These are phyloP conservation scores for Triangularia setosa DNA, from an alignment of 2,329 filamentous ascomycete genomes.

Conservation along the genomic window DNA sequence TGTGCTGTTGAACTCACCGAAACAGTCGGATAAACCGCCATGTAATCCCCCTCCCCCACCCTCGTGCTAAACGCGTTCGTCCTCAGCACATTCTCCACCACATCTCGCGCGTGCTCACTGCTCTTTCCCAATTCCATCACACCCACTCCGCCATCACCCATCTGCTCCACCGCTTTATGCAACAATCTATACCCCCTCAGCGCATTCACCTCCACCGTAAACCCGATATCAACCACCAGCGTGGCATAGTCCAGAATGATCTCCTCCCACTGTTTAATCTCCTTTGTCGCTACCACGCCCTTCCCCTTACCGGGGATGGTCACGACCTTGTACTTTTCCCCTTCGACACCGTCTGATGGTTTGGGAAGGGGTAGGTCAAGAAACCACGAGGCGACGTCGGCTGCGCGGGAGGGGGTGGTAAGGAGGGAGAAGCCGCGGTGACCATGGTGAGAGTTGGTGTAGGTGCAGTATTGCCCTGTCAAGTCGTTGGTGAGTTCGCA, in stretches of 20 bases:
- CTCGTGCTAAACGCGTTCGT: slow-evolving; percentile 33
- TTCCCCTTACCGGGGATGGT: slow-evolving; percentile 35
- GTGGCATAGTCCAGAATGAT: slow-evolving; percentile 34
- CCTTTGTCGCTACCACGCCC: slow-evolving; percentile 30
- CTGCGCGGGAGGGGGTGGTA: slow-evolving; percentile 33
- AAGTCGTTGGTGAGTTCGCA: slow-evolving; percentile 21
- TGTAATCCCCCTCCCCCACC: slow-evolving; percentile 25
- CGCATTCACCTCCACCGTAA: slow-evolving; percentile 28
- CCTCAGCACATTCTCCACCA: slow-evolving; percentile 34
- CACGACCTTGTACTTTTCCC: slow-evolving; percentile 27
- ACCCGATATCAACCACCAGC: slow-evolving; percentile 31
- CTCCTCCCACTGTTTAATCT: slow-evolving; percentile 27
- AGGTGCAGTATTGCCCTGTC: slow-evolving; percentile 27
- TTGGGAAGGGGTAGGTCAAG: slow-evolving; percentile 25
- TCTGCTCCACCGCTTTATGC: slow-evolving; percentile 29
- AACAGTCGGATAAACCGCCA: slow-evolving; percentile 25
- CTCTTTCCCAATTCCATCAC: slow-evolving; percentile 30
- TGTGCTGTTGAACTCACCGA: slow-evolving; percentile 22
- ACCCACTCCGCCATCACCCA: slow-evolving; percentile 27
- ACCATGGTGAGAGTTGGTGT: slow-evolving; percentile 29
- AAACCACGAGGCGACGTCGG: slow-evolving; percentile 26
- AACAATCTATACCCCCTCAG: slow-evolving; percentile 30
- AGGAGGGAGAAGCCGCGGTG: slow-evolving; percentile 34
- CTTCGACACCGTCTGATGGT: not conserved
- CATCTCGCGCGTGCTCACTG: slow-evolving; percentile 28